Conservation (phyloP, 2,329 filamentous ascomycete genomes). For the Beauveria sp. region DNA sequence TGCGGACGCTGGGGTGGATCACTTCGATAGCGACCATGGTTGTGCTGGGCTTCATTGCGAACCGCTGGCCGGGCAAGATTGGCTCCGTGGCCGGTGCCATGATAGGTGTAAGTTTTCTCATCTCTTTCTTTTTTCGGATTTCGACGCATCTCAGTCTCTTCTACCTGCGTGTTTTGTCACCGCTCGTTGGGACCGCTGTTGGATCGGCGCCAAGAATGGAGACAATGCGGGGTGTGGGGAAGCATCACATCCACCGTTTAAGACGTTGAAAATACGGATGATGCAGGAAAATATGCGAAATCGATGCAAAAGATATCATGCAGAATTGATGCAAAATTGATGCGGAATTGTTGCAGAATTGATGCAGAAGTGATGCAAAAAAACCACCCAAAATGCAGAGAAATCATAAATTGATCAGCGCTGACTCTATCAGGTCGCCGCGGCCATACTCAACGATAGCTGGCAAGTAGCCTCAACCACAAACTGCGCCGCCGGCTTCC, state of each 20-base stretch:
- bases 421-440: constrained; percentile 17
- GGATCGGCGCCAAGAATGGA: constrained; percentile 3
- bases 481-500: constrained; percentile 20
- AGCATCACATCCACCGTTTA: background rate
- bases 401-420: background rate
- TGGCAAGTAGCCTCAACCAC: constrained; percentile 27
- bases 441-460: constrained; percentile 30
- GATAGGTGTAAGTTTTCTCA: constrained; percentile 22
- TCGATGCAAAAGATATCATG: background rate
- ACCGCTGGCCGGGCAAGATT: constrained; percentile 23
- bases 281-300: no score
- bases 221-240: constrained; percentile 6
- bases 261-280: no score
- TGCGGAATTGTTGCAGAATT: background rate
- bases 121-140: background rate
- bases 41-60: constrained; percentile 24
- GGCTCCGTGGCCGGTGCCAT: constrained; percentile 24
- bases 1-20: constrained; percentile 25
- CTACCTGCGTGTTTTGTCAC: background rate
- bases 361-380: background rate
- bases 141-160: background rate
- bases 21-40: constrained; percentile 24
- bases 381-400: background rate
- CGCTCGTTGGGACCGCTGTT: background rate
- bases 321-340: background rate